phyloP scores from a whole-genome alignment of 108 stramenopile species.

The Pseudonitzschia delicatissima region DNA sequence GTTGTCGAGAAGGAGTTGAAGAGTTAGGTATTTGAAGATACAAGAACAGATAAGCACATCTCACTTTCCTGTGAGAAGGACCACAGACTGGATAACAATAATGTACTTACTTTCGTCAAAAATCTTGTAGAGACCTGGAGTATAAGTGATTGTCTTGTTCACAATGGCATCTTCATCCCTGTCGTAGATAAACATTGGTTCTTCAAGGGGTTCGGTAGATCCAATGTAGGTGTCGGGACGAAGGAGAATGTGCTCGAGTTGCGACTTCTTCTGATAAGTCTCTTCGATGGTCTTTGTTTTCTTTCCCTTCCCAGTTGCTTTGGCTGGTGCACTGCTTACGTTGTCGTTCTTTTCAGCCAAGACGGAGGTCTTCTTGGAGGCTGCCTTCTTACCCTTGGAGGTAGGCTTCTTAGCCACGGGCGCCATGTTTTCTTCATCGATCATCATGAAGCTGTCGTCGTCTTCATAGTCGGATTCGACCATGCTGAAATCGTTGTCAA shows the following conservation, averaged over 20 bases:
- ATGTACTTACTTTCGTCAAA: constrained; percentile 92
- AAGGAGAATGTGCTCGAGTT: constrained; percentile 96
- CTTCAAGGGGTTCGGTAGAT: constrained; percentile 74
- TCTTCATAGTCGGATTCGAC: constrained; percentile 40
- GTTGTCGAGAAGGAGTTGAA: no score
- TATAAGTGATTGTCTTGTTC: constrained; percentile 77
- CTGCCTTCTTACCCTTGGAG: constrained; percentile 24
- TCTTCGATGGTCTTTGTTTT: constrained; percentile 77
- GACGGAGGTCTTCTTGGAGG: constrained; percentile 20
- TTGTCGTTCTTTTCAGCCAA: constrained; percentile 31
- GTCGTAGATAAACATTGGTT: constrained; percentile 93
- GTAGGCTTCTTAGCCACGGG: constrained; percentile 37
- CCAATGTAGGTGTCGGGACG: constrained; percentile 99
- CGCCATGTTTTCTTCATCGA: constrained; percentile 32
- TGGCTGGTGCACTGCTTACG: constrained; percentile 12
- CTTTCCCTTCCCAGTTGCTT: constrained; percentile 4
- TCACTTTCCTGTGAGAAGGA: no score
- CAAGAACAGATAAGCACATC: no score
- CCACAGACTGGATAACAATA: no score
- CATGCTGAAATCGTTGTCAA: constrained; percentile 7
- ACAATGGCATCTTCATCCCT: constrained; percentile 59
- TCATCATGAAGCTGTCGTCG: constrained; percentile 29
- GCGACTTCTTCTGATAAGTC: constrained; percentile 94
- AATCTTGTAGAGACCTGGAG: constrained; percentile 98
- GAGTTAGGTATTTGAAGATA: no score